Evolutionary conservation across 192 early-diverging fungal species (phyloP).

Genomic region (Backusella morwellensis): DNA sequence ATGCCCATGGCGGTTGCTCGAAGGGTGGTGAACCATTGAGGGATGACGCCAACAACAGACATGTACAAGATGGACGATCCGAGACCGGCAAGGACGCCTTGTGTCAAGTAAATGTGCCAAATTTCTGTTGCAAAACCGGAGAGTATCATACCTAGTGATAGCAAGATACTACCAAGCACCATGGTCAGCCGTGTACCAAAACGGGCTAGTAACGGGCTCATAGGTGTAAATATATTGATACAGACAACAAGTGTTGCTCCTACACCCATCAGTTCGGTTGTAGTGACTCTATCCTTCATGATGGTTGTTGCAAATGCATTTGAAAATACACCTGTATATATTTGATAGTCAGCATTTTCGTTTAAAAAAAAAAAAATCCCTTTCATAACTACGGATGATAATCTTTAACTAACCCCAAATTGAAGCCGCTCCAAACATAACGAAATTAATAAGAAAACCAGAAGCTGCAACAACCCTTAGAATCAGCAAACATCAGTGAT

Average conservation of each 20-base stretch:
- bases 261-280: slow-evolving; percentile 19
- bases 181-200: slow-evolving; percentile 9
- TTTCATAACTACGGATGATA: background rate
- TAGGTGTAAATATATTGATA: slow-evolving; percentile 14
- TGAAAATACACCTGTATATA: slow-evolving; percentile 20
- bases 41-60: slow-evolving; percentile 20
- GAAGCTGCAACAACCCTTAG: background rate
- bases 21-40: slow-evolving; percentile 58
- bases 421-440: slow-evolving; percentile 11
- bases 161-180: slow-evolving; percentile 9
- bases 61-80: slow-evolving; percentile 35
- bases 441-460: slow-evolving; percentile 5
- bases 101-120: slow-evolving; percentile 58
- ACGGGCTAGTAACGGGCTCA: background rate
- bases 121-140: slow-evolving; percentile 35
- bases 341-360: background rate
- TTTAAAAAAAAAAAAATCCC: no score
- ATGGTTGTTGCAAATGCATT: background rate
- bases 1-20: slow-evolving; percentile 60
- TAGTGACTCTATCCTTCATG: background rate
- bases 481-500: no score
- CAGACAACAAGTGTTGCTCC: background rate
- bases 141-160: slow-evolving; percentile 20
- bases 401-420: slow-evolving; percentile 2
- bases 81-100: slow-evolving; percentile 55